Evolutionary conservation across 306 rosid species (phyloP), one percentile per base, ranked within the genome.

Genomic region (Prunus campanulata): DNA sequence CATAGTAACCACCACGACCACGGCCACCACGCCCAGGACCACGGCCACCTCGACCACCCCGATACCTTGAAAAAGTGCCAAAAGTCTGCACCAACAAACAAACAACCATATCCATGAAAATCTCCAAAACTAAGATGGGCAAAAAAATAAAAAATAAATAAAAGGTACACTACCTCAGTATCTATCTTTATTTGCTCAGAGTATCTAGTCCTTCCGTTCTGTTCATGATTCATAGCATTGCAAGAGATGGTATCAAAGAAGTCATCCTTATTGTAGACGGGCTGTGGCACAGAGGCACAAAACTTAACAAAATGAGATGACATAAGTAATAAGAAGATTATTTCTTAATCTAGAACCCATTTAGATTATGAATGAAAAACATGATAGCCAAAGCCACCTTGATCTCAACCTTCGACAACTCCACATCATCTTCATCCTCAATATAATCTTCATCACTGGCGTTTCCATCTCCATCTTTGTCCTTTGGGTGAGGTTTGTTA

Each of bases 161-260:
- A 68, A 60, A 54, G 1, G 47, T 4, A 63, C 8, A 47, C 67
- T 82, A 93, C 98, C 97, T 93, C 97, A 2, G 96, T 86, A 71
- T 93, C 98, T 30, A 91, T 83, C 89, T 91, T 90, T 49, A 90
- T 71, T 87, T 93, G 98, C 83, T 91, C 97, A 35, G 90, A 87
- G 82, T 90, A 93, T 81, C 90, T 87, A 6, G 83, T 74, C 84
- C 98, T 91, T 82, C 96, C 97, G 72, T 84, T 91, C 30, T 91
- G 98, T 4, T 81, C 84, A n/a, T 76, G 72, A 72, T 78, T 85
- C 56, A 61, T 76, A 6, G 77, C 87, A 44, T 83, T 86, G 84
- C 83, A 77, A 1, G 98, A 91, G 74, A 91, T 89, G 2, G 93
- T 76, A 73, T 93, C 98, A 65, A 93, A 93, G 88, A 93, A 93